These are phyloP conservation scores for Coniferiporia weirii DNA, from an alignment of 1,284 basidiomycete species.

Conservation along the genomic window DNA sequence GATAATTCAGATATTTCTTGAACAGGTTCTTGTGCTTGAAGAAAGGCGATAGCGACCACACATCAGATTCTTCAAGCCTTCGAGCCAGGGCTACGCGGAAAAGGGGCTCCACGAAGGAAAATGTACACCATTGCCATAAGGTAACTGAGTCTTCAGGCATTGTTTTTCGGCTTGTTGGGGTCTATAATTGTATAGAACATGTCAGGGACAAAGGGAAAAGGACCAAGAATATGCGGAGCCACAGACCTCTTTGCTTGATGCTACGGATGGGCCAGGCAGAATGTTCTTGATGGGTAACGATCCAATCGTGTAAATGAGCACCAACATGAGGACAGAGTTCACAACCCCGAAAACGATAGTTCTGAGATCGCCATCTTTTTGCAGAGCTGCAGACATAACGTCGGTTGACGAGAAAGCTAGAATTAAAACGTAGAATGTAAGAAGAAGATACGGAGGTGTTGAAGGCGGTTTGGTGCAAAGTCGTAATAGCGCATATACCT, in stretches of 20 bases:
- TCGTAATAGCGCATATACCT: slow-evolving; percentile 42
- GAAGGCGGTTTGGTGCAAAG: slow-evolving; percentile 35
- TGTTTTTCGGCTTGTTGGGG: slow-evolving; percentile 44
- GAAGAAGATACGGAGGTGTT: slow-evolving; percentile 49
- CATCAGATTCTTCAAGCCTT: slow-evolving; percentile 63
- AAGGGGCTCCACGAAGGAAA: slow-evolving; percentile 71
- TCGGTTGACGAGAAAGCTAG: slow-evolving; percentile 33
- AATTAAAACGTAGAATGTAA: slow-evolving; percentile 39
- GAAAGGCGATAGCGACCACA: slow-evolving; percentile 68
- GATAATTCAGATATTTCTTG: slow-evolving; percentile 53
- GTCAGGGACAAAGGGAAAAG: neutral
- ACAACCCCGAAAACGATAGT: slow-evolving; percentile 22
- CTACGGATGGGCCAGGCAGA: slow-evolving; percentile 44
- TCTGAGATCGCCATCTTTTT: slow-evolving; percentile 15
- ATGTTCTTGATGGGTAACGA: slow-evolving; percentile 44
- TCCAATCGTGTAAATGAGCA: slow-evolving; percentile 47
- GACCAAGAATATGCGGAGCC: neutral
- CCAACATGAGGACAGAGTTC: slow-evolving; percentile 29
- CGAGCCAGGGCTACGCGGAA: slow-evolving; percentile 50
- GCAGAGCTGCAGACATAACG: slow-evolving; percentile 27
- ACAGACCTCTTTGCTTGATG: slow-evolving; percentile 40
- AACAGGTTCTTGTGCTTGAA: slow-evolving; percentile 70
- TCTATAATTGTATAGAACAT: slow-evolving; percentile 28
- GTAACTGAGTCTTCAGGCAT: slow-evolving; percentile 70
- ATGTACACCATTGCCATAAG: slow-evolving; percentile 76